Percentiles rank a stretch among this genome's conserved stretches.
These are phyloP conservation scores for Cornus florida DNA, from an alignment of 148 eudicot species.

Conservation along the genomic window DNA sequence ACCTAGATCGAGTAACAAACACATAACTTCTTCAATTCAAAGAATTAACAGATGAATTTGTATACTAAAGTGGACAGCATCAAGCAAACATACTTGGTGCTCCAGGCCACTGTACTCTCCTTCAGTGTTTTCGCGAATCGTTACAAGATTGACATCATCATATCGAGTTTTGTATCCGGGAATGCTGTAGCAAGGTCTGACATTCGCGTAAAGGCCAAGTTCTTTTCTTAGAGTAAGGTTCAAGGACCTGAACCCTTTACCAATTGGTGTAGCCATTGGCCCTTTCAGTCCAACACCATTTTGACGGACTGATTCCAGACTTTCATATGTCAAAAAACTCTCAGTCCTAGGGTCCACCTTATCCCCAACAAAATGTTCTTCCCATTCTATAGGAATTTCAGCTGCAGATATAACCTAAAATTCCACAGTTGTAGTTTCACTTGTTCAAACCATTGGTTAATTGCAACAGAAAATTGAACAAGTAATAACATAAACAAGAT, in stretches of 20 bases:
- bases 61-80: background rate
- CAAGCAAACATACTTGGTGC: background rate
- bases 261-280: constrained; percentile 2
- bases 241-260: background rate
- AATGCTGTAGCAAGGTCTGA: background rate
- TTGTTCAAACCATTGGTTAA: background rate
- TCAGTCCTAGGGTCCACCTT: background rate
- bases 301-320: background rate
- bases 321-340: background rate
- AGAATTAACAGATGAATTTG: background rate
- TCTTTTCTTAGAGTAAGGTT: constrained; percentile 5
- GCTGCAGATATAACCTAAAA: background rate
- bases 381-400: background rate
- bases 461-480: no score
- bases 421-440: background rate
- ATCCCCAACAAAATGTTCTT: constrained; percentile 1
- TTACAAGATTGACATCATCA: background rate
- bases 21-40: background rate
- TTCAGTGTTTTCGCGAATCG: background rate
- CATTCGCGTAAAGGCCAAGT: background rate
- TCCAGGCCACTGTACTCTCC: constrained; percentile 3
- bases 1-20: background rate
- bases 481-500: no score
- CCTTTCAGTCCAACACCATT: constrained; percentile 1
- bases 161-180: constrained; percentile 1